Evolutionary conservation across 2,329 filamentous ascomycete species (phyloP), one percentile per base, ranked within the genome.

Genomic region (Fusarium scirpi): DNA sequence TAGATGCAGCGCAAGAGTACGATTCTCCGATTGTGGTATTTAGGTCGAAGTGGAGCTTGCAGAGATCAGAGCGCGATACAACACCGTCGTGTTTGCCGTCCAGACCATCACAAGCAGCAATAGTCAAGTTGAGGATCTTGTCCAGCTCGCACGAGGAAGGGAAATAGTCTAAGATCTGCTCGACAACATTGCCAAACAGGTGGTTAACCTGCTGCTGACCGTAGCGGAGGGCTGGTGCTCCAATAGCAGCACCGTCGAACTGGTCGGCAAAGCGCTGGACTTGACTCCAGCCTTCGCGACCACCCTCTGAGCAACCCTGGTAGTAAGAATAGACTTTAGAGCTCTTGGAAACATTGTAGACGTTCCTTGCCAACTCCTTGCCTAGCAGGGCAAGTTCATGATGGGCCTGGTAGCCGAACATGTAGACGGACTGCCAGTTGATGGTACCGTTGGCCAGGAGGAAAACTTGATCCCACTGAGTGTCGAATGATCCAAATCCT

Each of bases 401-500:
- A 6, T 86, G 77, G 0, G 82, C 85, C 63, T 83, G 79, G 78
- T 87, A 88, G 2, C 78, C 80, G 54, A 86, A 87, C 78, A 83
- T 85, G 77, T 84, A 81, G 6, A 81, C 78, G 3, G 81, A 77
- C 38, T 87, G 80, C 78, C 81, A 87, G 76, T 87, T 85, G 69
- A 85, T 78, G 5, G 83, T 82, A 16, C 85, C 85, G 63, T 88
- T 86, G 25, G 76, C 82, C 54, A 77, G 73, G 4, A 85, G 78
- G 12, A 81, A 78, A 1, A 82, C 80, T 12, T 78, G 75, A 51
- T 81, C 78, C 51, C 76, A 81, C 67, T 73, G 78, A 56, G 74
- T 72, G 63, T 74, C 72, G 72, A 84, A 83, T 15, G 80, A 81
- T 57, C 79, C 82, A 57, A 83, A 85, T 8, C 83, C 83, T 15